These are phyloP conservation scores for Edaphochlamys debaryana DNA, from an alignment of 139 green algal genomes.

Conservation along the genomic window DNA sequence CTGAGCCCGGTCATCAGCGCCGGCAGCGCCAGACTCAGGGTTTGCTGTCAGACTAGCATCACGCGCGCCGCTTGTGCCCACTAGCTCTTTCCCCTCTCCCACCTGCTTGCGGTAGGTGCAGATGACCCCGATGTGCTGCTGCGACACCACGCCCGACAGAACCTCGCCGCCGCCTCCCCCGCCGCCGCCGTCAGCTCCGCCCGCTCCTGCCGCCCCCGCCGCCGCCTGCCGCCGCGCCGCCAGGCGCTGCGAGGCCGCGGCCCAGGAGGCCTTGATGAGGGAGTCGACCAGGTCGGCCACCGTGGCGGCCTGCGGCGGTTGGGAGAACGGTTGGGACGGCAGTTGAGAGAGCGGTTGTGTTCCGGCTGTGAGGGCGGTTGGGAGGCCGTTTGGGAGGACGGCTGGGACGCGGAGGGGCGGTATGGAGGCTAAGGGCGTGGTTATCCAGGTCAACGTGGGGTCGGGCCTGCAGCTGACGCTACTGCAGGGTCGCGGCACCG, in stretches of 20 bases:
- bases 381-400: background rate
- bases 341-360: too few species aligned
- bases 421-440: too few species aligned
- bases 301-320: constrained; percentile 24
- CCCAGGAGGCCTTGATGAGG: constrained; percentile 43
- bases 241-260: constrained; percentile 2
- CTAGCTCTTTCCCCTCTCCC: too few species aligned
- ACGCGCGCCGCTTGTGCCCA: too few species aligned
- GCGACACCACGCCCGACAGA: constrained; percentile 35
- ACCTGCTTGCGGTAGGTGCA: constrained; percentile 79
- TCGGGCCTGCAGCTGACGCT: too few species aligned
- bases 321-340: background rate
- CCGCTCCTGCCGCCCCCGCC: background rate
- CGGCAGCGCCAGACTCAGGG: too few species aligned
- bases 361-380: too few species aligned
- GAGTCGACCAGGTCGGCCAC: constrained; percentile 68
- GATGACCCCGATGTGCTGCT: constrained; percentile 75
- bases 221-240: background rate
- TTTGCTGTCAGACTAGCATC: too few species aligned
- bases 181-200: background rate
- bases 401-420: too few species aligned
- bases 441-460: too few species aligned
- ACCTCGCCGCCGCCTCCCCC: background rate
- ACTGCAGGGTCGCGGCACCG: too few species aligned
- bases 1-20: too few species aligned